phyloP scores from a whole-genome alignment of 306 rosid genomes.

The Vicia villosa region DNA sequence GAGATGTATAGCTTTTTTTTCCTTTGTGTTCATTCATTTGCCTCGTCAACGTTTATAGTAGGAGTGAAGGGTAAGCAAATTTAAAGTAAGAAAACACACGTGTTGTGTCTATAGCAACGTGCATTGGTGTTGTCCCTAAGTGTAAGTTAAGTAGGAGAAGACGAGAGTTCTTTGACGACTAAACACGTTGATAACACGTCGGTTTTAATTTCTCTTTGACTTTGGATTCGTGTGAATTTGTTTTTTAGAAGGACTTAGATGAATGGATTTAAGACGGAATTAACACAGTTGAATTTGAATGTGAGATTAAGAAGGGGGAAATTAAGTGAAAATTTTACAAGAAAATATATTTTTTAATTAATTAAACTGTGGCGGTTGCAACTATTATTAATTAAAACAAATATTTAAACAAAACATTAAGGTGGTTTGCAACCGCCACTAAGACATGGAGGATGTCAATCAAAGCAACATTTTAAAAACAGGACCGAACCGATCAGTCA shows the following conservation, averaged over 20 bases:
- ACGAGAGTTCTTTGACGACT: constrained; percentile 12
- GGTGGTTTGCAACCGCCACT: too few species aligned
- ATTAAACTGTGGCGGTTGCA: too few species aligned
- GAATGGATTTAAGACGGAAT: too few species aligned
- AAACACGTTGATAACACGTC: constrained; percentile 46
- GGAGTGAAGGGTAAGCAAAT: not conserved
- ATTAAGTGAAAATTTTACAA: too few species aligned
- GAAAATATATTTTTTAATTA: too few species aligned
- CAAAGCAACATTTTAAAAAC: too few species aligned
- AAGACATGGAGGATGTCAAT: too few species aligned
- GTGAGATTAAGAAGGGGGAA: too few species aligned
- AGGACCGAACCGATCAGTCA: too few species aligned
- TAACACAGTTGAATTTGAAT: too few species aligned
- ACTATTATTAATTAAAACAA: too few species aligned
- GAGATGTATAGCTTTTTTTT: constrained; percentile 6
- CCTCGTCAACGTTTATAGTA: constrained; percentile 8
- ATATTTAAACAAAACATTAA: too few species aligned
- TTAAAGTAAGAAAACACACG: constrained; percentile 42
- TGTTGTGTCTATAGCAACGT: constrained; percentile 45
- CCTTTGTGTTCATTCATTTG: constrained; percentile 28
- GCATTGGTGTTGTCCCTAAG: constrained; percentile 37
- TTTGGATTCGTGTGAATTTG: constrained; percentile 41
- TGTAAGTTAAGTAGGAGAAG: not conserved
- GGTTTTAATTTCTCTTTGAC: constrained; percentile 23
- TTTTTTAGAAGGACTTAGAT: constrained; percentile 46